Conservation (phyloP, 2,329 filamentous ascomycete genomes). For the Lachnellula occidentalis region DNA sequence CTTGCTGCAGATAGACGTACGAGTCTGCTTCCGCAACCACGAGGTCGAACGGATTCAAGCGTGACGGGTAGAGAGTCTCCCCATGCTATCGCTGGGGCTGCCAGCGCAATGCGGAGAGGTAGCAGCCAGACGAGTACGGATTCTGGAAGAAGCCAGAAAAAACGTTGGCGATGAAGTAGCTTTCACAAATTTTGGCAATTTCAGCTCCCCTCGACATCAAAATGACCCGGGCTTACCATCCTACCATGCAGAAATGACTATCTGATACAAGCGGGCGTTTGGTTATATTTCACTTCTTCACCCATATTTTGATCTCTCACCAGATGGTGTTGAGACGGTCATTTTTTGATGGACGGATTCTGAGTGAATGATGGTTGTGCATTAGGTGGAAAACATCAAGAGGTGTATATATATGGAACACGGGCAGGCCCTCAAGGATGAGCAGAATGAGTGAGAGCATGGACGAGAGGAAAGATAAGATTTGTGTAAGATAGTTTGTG, state of each 20-base stretch:
- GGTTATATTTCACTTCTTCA: not conserved
- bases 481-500: not conserved
- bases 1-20: slow-evolving; percentile 46
- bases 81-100: slow-evolving; percentile 41
- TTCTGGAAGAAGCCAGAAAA: slow-evolving; percentile 22
- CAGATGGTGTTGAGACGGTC: not conserved
- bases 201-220: not conserved
- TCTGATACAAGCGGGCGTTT: not conserved
- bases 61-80: slow-evolving; percentile 45
- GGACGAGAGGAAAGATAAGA: not conserved
- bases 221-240: not conserved
- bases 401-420: not conserved
- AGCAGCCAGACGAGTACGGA: slow-evolving; percentile 21
- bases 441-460: not conserved
- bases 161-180: slow-evolving; percentile 20
- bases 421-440: not conserved
- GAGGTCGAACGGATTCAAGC: slow-evolving; percentile 25
- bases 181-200: not conserved
- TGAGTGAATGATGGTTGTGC: not conserved
- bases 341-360: not conserved
- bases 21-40: slow-evolving; percentile 47
- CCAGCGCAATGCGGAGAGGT: slow-evolving; percentile 36
- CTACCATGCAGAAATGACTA: not conserved
- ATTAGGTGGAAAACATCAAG: not conserved
- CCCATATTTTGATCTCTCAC: not conserved